Base-by-base conservation (phyloP, 148 eudicot species). In the Cornus kousa region DNA sequence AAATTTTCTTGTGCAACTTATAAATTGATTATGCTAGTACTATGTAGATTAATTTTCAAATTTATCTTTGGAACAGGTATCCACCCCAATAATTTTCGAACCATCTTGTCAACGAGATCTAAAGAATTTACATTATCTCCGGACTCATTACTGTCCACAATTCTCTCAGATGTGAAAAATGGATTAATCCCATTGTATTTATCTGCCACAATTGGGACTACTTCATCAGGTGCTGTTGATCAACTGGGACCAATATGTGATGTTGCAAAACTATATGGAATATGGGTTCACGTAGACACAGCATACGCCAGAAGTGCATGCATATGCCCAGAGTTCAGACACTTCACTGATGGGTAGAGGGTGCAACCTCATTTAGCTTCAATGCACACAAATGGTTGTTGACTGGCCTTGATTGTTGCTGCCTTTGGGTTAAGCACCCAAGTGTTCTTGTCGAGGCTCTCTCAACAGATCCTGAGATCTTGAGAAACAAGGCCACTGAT, bases 371-470 rank as follows among this genome's bases (percentile, higher is more conserved):
- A 5, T 88, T 90, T 64, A 90, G 89, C 67, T 86, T 90, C 72
- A 90, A 88, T 46, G 91, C 93, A 0, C 93, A 90, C 79, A 88
- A 90, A 22, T 90, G 91, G 91, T 85, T 90, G 70, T 72, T 88
- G 4, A 88, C 93, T 8, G 86, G 83, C 3, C 77, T 88, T 1
- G 89, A 88, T 70, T 90, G 93, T 46, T 90, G 91, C 20, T 88
- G 91, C 57, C 88, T 90, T 0, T 90, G 87, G 81, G 83, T 86
- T 0, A 88, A 90, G 64, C 72, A 86, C 48, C 89, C 89, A 9
- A 24, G 31, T 5, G 77, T 86, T 0, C 76, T 88, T 4, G 80
- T 85, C 3, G 57, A 78, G 12, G 83, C 88, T n/a, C 81, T 91
- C 2, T 85, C 90, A 0, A 87, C 90, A 5, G 74, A 84, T 72